A percentile compares a stretch with the other conserved stretches of the same genome.
These are phyloP conservation scores for Mycena vulgaris DNA, from an alignment of 768 basidiomycete species.

Conservation along the genomic window DNA sequence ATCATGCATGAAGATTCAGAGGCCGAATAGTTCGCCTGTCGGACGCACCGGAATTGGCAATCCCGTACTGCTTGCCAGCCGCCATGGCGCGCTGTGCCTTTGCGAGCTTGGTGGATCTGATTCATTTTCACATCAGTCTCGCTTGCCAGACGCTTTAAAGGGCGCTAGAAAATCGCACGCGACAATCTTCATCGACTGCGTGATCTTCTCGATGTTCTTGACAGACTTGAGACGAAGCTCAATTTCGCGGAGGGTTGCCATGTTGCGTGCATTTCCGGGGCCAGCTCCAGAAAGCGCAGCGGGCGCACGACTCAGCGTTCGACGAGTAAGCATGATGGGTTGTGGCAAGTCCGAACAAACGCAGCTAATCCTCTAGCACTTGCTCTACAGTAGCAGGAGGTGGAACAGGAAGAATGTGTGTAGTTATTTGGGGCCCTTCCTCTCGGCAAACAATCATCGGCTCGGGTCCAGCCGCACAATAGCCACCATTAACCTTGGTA, in stretches of 20 bases:
- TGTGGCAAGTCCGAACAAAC: no score
- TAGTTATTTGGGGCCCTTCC: no score
- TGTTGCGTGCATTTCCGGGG: constrained; percentile 71
- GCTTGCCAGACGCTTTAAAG: no score
- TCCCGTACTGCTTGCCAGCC: constrained; percentile 92
- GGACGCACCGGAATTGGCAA: constrained; percentile 87
- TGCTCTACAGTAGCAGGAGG: no score
- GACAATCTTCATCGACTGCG: constrained; percentile 95
- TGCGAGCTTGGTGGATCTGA: constrained; percentile 96
- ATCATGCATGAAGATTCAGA: not conserved
- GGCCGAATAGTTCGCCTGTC: not conserved
- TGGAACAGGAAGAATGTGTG: no score
- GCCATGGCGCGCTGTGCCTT: constrained; percentile 96
- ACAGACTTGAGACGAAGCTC: constrained; percentile 97
- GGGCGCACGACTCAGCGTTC: constrained; percentile 37
- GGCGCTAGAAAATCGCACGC: no score
- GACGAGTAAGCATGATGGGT: constrained; percentile 36
- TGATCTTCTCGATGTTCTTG: constrained; percentile 99
- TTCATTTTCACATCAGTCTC: constrained; percentile 90
- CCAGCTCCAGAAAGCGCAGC: constrained; percentile 37
- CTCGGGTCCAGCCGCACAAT: no score
- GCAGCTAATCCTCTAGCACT: no score
- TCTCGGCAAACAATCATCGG: no score
- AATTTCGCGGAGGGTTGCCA: constrained; percentile 98
- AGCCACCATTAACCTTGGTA: not conserved